Conservation (phyloP, 495 filamentous ascomycete genomes). For the Penicillium flavigenum region DNA sequence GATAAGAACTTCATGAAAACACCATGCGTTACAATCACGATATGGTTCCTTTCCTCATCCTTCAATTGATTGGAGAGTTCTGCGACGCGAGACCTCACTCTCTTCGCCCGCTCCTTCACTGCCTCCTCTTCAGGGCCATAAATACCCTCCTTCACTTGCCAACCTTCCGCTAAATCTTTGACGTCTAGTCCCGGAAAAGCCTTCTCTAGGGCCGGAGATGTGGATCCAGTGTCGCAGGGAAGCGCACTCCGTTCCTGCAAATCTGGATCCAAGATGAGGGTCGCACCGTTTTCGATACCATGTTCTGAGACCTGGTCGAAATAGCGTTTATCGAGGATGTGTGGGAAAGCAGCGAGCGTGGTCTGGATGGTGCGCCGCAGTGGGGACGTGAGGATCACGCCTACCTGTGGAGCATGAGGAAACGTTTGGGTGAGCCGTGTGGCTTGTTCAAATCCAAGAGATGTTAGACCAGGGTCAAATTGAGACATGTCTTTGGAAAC, state of each 20-base stretch:
- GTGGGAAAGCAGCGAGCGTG: background rate
- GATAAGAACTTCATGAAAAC: slow-evolving; percentile 4
- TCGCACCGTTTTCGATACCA: slow-evolving; percentile 2
- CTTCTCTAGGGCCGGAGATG: background rate
- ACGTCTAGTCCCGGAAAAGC: background rate
- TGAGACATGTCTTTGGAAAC: slow-evolving; percentile 5
- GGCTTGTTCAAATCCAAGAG: slow-evolving; percentile 1
- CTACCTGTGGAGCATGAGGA: background rate
- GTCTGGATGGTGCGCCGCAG: slow-evolving; percentile 2
- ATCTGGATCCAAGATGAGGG: slow-evolving; percentile 1
- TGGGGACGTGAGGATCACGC: slow-evolving; percentile 2
- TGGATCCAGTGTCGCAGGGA: slow-evolving; percentile 7
- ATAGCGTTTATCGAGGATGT: slow-evolving; percentile 7
- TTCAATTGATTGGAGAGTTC: background rate
- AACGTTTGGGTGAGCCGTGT: background rate
- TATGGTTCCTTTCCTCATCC: background rate
- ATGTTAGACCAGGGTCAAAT: slow-evolving; percentile 1
- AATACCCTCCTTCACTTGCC: slow-evolving; percentile 2
- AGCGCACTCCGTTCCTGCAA: slow-evolving; percentile 7
- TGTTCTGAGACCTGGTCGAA: background rate
- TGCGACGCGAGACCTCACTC: slow-evolving; percentile 3
- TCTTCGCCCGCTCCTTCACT: slow-evolving; percentile 6
- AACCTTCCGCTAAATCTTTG: slow-evolving; percentile 3
- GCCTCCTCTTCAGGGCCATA: slow-evolving; percentile 3
- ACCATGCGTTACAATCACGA: slow-evolving; percentile 7